These are phyloP conservation scores for Suillus cothurnatus DNA, from an alignment of 768 basidiomycete species.

Conservation along the genomic window DNA sequence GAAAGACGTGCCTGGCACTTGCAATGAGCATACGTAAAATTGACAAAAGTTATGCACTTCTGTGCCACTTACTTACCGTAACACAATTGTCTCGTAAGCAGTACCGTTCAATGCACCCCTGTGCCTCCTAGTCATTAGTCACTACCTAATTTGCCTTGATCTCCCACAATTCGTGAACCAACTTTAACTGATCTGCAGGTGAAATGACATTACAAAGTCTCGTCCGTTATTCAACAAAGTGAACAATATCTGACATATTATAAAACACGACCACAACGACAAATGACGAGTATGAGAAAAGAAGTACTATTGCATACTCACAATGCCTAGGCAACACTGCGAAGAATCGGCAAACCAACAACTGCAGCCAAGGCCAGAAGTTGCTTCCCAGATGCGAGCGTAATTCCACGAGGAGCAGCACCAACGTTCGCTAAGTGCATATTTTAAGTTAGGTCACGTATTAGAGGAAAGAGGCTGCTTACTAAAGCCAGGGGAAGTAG, in stretches of 20 bases:
- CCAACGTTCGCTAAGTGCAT: background rate
- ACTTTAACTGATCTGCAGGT: background rate
- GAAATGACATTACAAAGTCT: background rate
- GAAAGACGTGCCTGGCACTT: too few relatives aligned
- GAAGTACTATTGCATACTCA: background rate
- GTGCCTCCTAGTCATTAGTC: background rate
- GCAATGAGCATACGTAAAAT: too few relatives aligned
- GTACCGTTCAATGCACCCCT: background rate
- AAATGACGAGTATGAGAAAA: background rate
- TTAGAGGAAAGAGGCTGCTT: conserved; percentile 2
- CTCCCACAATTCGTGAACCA: conserved; percentile 11
- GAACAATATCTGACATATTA: background rate
- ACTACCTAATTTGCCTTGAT: background rate
- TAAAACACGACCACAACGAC: background rate
- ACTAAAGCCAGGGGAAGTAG: background rate
- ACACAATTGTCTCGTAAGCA: too few relatives aligned
- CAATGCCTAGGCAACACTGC: background rate
- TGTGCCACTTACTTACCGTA: too few relatives aligned
- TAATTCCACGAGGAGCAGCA: conserved; percentile 15
- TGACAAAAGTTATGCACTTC: too few relatives aligned
- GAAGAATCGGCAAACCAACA: conserved; percentile 11
- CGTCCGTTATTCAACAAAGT: background rate
- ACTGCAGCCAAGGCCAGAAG: conserved; percentile 12
- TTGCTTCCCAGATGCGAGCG: conserved; percentile 1
- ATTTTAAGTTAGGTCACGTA: background rate